Evolutionary conservation across 2,329 filamentous ascomycete species (phyloP), one percentile per base, ranked within the genome.

Genomic region (Alternaria alternata): DNA sequence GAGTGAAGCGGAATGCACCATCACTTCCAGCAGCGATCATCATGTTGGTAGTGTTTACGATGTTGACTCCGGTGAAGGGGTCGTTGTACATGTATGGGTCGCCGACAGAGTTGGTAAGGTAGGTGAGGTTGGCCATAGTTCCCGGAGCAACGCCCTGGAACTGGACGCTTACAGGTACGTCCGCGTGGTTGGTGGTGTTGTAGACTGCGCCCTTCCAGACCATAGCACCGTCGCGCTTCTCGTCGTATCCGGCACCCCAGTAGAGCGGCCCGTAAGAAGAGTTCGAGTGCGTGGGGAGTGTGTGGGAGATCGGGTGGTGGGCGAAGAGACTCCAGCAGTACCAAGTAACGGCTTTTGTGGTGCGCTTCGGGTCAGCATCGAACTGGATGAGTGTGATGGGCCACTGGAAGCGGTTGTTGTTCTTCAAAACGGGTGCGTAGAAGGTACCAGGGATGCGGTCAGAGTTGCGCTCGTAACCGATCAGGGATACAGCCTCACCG

Each of bases 381-480:
- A 71, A 82, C 34, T 79, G 75, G 28, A 82, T 73, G 6, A 81
- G 63, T 5, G 78, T 77, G 3, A 79, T 79, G 14, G 71, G 61
- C 76, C 76, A 78, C 54, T 78, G 69, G 60, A 69, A 76, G 16
- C 69, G 65, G 62, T 78, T 75, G 54, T 73, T 65, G 62, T 78
- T 78, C 57, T 76, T 73, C 22, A 78, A 38, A 1, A 76, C 65
- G 0, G 76, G 75, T 1, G 75, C 75, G 55, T 75, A 74, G 51
- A 69, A 71, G 1, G 84, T 82, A 7, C 85, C 85, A 2, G 83
- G 82, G 44, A 89, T 82, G 20, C 83, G 82, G 66, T 89, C 86
- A 4, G 83, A 81, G 75, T 91, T 91, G 57, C 88, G 82, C 81
- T 91, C 89, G 30, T 86, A 86, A 18, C 88, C 86, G 62, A 91